Conservation (phyloP, 164 flowering plant genomes). For the Saururus chinensis region DNA sequence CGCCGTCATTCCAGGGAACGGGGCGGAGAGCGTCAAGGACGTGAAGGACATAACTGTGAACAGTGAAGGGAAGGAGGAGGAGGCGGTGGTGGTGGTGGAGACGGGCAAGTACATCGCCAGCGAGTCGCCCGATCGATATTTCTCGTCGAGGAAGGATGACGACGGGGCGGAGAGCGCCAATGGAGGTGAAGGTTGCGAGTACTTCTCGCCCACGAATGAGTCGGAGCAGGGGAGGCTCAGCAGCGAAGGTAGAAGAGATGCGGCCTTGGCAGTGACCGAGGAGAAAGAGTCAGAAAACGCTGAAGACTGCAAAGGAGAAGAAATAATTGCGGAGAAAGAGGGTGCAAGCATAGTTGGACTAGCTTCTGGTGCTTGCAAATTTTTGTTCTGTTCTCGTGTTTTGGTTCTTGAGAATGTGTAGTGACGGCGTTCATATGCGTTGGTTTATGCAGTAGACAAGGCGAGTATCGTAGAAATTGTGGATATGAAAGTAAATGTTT, state of each 20-base stretch:
- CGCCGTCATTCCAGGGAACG: neutral
- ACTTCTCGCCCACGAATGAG: slow-evolving; percentile 5
- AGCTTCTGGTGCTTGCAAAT: neutral
- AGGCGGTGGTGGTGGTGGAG: neutral
- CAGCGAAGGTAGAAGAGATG: neutral
- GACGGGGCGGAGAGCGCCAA: slow-evolving; percentile 3
- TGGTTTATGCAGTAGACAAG: no score
- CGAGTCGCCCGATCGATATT: slow-evolving; percentile 8
- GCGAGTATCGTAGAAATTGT: no score
- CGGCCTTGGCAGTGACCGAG: neutral
- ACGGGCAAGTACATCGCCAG: slow-evolving; percentile 1
- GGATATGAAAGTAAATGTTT: no score
- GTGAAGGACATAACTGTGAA: slow-evolving; percentile 8
- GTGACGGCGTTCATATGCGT: no score
- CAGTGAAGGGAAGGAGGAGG: slow-evolving; percentile 1
- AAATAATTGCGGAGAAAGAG: neutral
- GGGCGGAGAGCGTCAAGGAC: slow-evolving; percentile 1
- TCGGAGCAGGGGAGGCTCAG: neutral
- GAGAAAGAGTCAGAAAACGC: neutral
- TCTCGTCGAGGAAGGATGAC: slow-evolving; percentile 16
- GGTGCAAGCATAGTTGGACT: neutral
- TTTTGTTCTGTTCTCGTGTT: no score
- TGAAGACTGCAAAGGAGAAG: neutral
- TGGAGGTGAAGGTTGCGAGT: slow-evolving; percentile 5
- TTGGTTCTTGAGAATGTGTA: no score